Conservation (phyloP, 1,284 basidiomycete species). For the Puccinia triticina region DNA sequence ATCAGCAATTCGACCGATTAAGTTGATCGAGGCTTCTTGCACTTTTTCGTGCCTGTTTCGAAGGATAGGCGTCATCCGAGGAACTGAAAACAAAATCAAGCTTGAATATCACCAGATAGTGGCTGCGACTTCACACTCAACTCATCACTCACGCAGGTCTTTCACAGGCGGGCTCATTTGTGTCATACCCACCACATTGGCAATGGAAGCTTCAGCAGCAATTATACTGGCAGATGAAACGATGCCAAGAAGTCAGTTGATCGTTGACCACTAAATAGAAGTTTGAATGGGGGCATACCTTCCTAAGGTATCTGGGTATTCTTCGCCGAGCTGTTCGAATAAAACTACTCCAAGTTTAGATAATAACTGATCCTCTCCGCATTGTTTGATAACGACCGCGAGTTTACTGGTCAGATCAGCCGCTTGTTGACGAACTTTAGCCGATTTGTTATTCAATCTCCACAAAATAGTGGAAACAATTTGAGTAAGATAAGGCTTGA, state of each 20-base stretch:
- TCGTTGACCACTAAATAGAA: not conserved
- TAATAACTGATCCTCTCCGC: slow-evolving; percentile 90
- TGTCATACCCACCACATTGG: slow-evolving; percentile 99
- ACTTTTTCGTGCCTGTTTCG: slow-evolving; percentile 99
- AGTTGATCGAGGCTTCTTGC: slow-evolving; percentile 98
- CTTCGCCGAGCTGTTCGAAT: slow-evolving; percentile 98
- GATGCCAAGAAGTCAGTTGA: not conserved
- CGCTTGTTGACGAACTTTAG: slow-evolving; percentile 97
- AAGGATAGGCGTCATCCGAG: slow-evolving; percentile 98
- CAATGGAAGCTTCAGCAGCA: slow-evolving; percentile 95
- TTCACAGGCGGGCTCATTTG: slow-evolving; percentile 99
- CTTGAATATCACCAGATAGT: not conserved
- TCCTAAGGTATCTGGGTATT: slow-evolving; percentile 97
- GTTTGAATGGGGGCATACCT: slow-evolving; percentile 60
- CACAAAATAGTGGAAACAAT: slow-evolving; percentile 99
- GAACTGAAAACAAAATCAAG: slow-evolving; percentile 67
- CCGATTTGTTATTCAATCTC: slow-evolving; percentile 98
- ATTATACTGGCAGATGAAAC: slow-evolving; percentile 73
- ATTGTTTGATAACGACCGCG: slow-evolving; percentile 97
- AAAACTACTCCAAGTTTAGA: slow-evolving; percentile 96
- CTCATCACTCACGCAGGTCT: slow-evolving; percentile 76
- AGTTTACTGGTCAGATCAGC: slow-evolving; percentile 93
- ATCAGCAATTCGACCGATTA: slow-evolving; percentile 99
- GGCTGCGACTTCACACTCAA: not conserved
- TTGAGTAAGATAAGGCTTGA: slow-evolving; percentile 97